These are phyloP conservation scores for Pelargonium citronellum DNA, from an alignment of 441 rosid genomes.

Conservation along the genomic window DNA sequence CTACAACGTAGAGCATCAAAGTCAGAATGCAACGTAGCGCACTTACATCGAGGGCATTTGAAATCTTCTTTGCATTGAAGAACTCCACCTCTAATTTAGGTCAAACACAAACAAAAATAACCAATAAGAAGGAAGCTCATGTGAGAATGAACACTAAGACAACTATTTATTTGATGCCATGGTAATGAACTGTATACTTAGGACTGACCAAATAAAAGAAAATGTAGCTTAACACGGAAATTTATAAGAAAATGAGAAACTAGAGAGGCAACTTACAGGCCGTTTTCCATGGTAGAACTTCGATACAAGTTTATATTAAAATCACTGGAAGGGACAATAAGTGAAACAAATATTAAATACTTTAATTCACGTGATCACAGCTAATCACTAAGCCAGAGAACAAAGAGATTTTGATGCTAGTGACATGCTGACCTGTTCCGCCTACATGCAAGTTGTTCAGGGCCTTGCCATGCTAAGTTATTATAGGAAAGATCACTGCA, in stretches of 20 bases:
- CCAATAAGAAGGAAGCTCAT: too few relatives aligned
- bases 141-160: neutral
- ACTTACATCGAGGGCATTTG: slow-evolving; percentile 62
- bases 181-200: neutral
- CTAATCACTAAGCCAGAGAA: neutral
- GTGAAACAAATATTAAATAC: neutral
- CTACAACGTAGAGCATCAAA: neutral
- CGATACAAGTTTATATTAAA: slow-evolving; percentile 46
- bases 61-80: slow-evolving; percentile 57
- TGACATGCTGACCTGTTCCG: slow-evolving; percentile 45
- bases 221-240: too few relatives aligned
- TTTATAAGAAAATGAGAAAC: too few relatives aligned
- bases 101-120: neutral
- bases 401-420: neutral
- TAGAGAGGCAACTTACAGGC: slow-evolving; percentile 29
- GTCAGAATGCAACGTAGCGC: neutral
- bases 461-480: slow-evolving; percentile 58
- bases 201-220: too few relatives aligned
- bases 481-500: slow-evolving; percentile 90
- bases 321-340: neutral
- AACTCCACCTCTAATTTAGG: slow-evolving; percentile 34
- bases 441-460: slow-evolving; percentile 52
- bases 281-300: slow-evolving; percentile 33
- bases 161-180: neutral
- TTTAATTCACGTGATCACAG: neutral